Base-by-base conservation (phyloP, 257 asterid species). In the Capsicum pubescens region DNA sequence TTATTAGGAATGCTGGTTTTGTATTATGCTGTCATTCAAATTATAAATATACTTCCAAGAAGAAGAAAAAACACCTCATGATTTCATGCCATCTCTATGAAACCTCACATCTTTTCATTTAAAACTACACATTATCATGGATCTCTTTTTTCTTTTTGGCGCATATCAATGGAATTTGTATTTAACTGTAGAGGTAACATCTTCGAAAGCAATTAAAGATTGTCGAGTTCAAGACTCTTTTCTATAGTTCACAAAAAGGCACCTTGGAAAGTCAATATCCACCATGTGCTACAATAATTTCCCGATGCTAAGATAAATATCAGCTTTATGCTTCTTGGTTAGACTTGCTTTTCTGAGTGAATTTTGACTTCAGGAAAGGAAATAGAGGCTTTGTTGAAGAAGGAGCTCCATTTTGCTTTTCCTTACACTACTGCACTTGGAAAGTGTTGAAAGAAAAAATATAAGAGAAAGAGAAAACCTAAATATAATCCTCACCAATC, bases 341-440 rank as follows among this genome's bases (percentile, higher is more conserved):
- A 50, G 14, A 76, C 21, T 52, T 19, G 42, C 13, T 7, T 72
- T 50, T 50, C 19, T 21, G 61, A 52, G 26, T 52, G 81, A 52
- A 76, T 8, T 3, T 14, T 50, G 81, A 76, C 13, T 13, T 76
- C 46, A 21, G 4, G 80, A 76, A 52, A 50, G 61, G 81, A 52
- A 52, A 76, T 26, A 52, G 46, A 46, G 8, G 61, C 19, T 52
- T 44, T 76, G 81, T 26, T 52, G 61, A 76, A 76, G 21, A 52
- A 48, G 14, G 52, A 52, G 17, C 81, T 76, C 63, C 59, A 76
- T 21, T 52, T 76, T 76, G 81, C 64, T 76, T 52, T 8, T 52
- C 81, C 21, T 76, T 14, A 8, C 64, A 52, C 48, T 26, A 26
- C 63, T 13, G 64, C 81, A 52, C n/a, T 52, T 52, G 81, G 21